phyloP scores from a whole-genome alignment of 163 green algal genomes.

The Scenedesmus sp. region DNA sequence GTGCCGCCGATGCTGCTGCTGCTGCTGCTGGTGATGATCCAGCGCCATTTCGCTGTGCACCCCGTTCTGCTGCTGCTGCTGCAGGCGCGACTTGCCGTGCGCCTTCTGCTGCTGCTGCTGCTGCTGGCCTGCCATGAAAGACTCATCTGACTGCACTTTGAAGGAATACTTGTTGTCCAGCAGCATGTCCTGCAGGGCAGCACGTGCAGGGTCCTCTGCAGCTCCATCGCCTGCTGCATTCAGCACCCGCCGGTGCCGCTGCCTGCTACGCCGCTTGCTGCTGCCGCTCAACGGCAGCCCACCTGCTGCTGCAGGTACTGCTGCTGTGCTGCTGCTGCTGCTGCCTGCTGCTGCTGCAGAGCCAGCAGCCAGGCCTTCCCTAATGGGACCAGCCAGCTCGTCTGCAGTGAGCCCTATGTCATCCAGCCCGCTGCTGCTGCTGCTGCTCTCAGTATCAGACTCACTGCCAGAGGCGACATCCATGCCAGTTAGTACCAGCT shows the following conservation, averaged over 20 bases:
- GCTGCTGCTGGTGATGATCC: constrained; percentile 19
- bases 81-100: not conserved
- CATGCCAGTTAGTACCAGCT: not conserved
- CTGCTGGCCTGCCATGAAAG: not conserved
- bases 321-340: constrained; percentile 6
- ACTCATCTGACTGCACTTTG: constrained; percentile 19
- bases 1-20: not conserved
- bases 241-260: constrained; percentile 10
- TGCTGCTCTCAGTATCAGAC: not conserved
- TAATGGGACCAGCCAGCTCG: constrained; percentile 1
- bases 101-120: constrained; percentile 7
- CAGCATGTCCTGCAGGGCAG: constrained; percentile 39
- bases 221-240: constrained; percentile 23
- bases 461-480: constrained; percentile 9
- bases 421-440: constrained; percentile 37
- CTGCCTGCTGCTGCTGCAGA: not conserved
- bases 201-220: constrained; percentile 1
- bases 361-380: constrained; percentile 6
- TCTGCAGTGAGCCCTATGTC: not conserved
- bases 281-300: not conserved
- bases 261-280: constrained; percentile 25
- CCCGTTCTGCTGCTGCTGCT: constrained; percentile 16
- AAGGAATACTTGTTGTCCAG: constrained; percentile 45
- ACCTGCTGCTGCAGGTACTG: constrained; percentile 15
- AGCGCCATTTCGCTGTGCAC: not conserved